phyloP scores from a whole-genome alignment of 176 grass and related monocot genomes.

The Juncus inflexus region DNA sequence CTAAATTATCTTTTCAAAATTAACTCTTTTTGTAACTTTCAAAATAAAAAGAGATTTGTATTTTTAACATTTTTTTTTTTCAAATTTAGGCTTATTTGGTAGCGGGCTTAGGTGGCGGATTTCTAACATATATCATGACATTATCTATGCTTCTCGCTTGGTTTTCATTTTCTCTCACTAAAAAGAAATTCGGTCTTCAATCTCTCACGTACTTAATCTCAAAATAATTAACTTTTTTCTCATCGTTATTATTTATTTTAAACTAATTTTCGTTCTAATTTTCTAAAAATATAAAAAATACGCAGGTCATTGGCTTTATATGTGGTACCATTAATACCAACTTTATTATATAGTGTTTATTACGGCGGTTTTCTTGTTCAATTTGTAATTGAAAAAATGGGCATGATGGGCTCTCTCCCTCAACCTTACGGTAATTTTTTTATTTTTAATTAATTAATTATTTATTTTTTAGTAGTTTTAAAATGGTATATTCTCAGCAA shows the following conservation, averaged over 20 bases:
- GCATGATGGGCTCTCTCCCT: conserved; percentile 97
- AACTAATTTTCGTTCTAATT: conserved; percentile 11
- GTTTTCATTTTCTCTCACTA: conserved; percentile 42
- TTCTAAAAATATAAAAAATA: conserved; percentile 34
- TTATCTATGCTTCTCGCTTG: conserved; percentile 80
- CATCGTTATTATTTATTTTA: background rate
- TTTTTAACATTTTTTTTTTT: conserved; percentile 7
- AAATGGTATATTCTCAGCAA: no score
- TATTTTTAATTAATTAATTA: conserved; percentile 23
- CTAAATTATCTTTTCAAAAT: no score
- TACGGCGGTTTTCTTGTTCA: conserved; percentile 89
- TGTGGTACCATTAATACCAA: conserved; percentile 70
- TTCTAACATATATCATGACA: conserved; percentile 82
- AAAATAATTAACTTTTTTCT: background rate
- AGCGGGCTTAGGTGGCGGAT: conserved; percentile 71
- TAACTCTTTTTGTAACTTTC: no score
- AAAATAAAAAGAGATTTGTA: background rate
- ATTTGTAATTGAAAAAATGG: conserved; percentile 96
- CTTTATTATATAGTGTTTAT: conserved; percentile 65
- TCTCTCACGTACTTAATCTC: conserved; percentile 47
- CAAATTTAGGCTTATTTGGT: conserved; percentile 50
- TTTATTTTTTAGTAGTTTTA: background rate
- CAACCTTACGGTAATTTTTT: conserved; percentile 77
- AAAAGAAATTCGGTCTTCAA: conserved; percentile 40
- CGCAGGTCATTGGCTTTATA: conserved; percentile 65